Conservation (phyloP, 129 eudicot species). For the Flaveria sonorensis region DNA sequence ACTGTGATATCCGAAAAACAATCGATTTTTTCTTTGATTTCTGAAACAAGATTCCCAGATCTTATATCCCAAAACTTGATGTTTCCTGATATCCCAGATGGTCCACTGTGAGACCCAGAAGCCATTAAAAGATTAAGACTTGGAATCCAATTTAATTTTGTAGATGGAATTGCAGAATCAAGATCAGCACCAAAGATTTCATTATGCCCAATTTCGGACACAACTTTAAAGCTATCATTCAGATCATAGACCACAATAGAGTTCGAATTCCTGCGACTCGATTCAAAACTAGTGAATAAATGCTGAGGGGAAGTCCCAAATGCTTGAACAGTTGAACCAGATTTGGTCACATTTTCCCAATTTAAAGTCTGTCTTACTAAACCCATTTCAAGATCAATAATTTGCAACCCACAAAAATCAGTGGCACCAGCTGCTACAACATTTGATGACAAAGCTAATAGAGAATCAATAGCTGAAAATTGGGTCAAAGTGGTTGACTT, state of each 20-base stretch:
- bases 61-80: conserved; percentile 88
- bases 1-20: conserved; percentile 88
- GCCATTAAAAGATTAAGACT: conserved; percentile 81
- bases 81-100: conserved; percentile 70
- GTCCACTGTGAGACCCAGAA: conserved; percentile 93
- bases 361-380: conserved; percentile 61
- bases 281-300: conserved; percentile 80
- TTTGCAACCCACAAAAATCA: conserved; percentile 83
- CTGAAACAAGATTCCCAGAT: conserved; percentile 76
- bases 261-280: conserved; percentile 78
- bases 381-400: conserved; percentile 71
- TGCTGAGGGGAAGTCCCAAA: conserved; percentile 63
- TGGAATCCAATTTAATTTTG: conserved; percentile 78
- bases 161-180: conserved; percentile 80
- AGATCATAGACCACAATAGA: conserved; percentile 79
- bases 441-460: conserved; percentile 53
- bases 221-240: conserved; percentile 50
- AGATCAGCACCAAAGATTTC: conserved; percentile 88
- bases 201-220: conserved; percentile 59
- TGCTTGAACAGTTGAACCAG: conserved; percentile 85
- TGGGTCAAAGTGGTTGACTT: conserved; percentile 81
- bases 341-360: conserved; percentile 88
- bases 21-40: conserved; percentile 73
- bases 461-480: conserved; percentile 72
- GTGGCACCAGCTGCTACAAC: conserved; percentile 90